Evolutionary conservation across 2,329 filamentous ascomycete genomes (phyloP).

Genomic region (Neofusicoccum cordaticola): DNA sequence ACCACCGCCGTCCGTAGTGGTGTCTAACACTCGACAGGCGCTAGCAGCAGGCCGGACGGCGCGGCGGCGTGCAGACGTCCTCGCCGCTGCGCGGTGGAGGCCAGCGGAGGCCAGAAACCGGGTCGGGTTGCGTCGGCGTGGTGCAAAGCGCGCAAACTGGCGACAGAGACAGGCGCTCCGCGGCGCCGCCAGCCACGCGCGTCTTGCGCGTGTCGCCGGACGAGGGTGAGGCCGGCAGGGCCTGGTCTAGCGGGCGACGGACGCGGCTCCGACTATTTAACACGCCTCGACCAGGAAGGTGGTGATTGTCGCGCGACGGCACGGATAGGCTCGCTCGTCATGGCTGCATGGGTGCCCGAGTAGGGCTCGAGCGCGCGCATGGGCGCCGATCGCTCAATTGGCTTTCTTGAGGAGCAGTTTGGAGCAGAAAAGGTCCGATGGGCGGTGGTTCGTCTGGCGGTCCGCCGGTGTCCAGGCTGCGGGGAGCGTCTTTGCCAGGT

Average conservation of each 20-base stretch:
- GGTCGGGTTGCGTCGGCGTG: neutral
- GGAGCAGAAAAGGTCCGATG: slow-evolving; percentile 4
- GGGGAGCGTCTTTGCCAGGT: neutral
- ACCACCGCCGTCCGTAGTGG: neutral
- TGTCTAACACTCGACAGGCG: neutral
- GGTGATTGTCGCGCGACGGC: neutral
- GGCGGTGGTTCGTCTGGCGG: neutral
- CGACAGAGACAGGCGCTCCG: neutral
- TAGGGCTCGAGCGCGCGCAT: neutral
- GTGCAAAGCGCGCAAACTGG: neutral
- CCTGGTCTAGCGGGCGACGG: neutral
- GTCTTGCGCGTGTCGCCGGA: neutral
- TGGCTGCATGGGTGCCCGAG: neutral
- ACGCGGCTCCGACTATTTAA: slow-evolving; percentile 6
- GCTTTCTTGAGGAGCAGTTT: neutral
- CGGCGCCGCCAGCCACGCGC: neutral
- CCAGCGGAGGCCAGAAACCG: neutral
- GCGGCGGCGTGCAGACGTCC: no score
- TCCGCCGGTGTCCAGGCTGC: neutral
- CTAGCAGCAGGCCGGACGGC: neutral
- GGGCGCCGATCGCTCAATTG: neutral
- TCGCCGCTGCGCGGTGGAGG: neutral
- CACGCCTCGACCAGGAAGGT: neutral
- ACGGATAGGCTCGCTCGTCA: neutral
- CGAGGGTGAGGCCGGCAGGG: neutral